These are phyloP conservation scores for Phialemoniopsis sp. DNA, from an alignment of 2,329 filamentous ascomycete species.

Conservation along the genomic window DNA sequence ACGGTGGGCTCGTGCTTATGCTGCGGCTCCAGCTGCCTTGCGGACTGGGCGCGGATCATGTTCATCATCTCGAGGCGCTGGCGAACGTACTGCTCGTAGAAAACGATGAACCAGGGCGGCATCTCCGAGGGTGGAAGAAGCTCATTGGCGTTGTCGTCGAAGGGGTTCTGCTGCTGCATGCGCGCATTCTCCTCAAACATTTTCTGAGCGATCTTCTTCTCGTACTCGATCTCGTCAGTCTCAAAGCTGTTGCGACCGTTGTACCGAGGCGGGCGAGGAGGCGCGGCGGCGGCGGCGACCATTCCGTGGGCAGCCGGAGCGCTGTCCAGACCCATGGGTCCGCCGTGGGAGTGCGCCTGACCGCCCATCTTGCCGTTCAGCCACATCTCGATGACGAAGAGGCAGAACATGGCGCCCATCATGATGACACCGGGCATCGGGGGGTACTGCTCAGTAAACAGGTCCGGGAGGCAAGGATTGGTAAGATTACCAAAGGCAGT, in stretches of 20 bases:
- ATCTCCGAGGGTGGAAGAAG: conserved; percentile 36
- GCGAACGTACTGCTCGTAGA: conserved; percentile 59
- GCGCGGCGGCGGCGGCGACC: conserved; percentile 13
- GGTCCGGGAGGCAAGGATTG: conserved; percentile 52
- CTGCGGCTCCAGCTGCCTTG: conserved; percentile 12
- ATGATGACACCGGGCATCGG: conserved; percentile 62
- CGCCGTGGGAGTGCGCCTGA: conserved; percentile 46
- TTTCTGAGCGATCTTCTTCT: conserved; percentile 35
- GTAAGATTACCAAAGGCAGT: conserved; percentile 52
- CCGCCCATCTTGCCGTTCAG: conserved; percentile 56
- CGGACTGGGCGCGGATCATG: conserved; percentile 38
- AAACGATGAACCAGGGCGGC: conserved; percentile 60
- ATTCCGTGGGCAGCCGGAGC: conserved; percentile 7
- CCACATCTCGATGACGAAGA: conserved; percentile 62
- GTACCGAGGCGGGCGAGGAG: conserved; percentile 23
- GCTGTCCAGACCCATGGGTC: conserved; percentile 40
- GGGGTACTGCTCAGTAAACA: conserved; percentile 57
- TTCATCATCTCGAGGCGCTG: conserved; percentile 55
- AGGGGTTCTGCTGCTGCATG: conserved; percentile 12
- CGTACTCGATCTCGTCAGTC: conserved; percentile 26
- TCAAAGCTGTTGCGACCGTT: conserved; percentile 23
- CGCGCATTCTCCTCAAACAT: conserved; percentile 30
- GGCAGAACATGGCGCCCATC: conserved; percentile 56
- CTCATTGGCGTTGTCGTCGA: conserved; percentile 17
- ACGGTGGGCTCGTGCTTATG: conserved; percentile 26